Evolutionary conservation across 495 filamentous ascomycete species (phyloP).

Genomic region (Annulohypoxylon stygium): DNA sequence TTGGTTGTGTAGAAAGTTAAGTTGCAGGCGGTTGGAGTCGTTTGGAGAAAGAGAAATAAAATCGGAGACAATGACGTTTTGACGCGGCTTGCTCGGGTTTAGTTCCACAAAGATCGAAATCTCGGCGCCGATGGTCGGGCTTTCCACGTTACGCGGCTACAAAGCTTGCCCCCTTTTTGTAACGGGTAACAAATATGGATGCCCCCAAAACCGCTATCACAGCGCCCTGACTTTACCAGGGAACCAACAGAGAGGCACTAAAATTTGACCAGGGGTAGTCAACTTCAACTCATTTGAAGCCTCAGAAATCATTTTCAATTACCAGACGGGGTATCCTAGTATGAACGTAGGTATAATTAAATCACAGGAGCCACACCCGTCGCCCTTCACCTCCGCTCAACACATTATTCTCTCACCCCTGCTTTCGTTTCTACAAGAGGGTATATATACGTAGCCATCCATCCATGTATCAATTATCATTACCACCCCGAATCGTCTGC

Average conservation of each 20-base stretch:
- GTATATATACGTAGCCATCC: constrained; percentile 35
- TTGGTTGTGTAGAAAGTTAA: neutral
- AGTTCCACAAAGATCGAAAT: constrained; percentile 23
- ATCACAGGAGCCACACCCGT: constrained; percentile 18
- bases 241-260: neutral
- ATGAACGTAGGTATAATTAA: constrained; percentile 29
- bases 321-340: constrained; percentile 39
- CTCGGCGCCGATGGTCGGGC: constrained; percentile 42
- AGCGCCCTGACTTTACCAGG: neutral
- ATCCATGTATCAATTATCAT: constrained; percentile 9
- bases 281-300: neutral
- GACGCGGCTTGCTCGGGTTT: constrained; percentile 27
- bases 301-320: constrained; percentile 7
- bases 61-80: constrained; percentile 36
- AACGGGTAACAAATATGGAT: neutral
- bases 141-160: neutral
- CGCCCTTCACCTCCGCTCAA: neutral
- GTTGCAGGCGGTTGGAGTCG: neutral
- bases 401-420: constrained; percentile 24
- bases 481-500: constrained; percentile 2
- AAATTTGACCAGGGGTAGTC: neutral
- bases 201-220: neutral
- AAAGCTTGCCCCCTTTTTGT: constrained; percentile 9
- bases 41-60: constrained; percentile 35
- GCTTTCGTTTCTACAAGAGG: constrained; percentile 12